Base-by-base conservation (phyloP, 257 asterid species). In the Avicennia marina region DNA sequence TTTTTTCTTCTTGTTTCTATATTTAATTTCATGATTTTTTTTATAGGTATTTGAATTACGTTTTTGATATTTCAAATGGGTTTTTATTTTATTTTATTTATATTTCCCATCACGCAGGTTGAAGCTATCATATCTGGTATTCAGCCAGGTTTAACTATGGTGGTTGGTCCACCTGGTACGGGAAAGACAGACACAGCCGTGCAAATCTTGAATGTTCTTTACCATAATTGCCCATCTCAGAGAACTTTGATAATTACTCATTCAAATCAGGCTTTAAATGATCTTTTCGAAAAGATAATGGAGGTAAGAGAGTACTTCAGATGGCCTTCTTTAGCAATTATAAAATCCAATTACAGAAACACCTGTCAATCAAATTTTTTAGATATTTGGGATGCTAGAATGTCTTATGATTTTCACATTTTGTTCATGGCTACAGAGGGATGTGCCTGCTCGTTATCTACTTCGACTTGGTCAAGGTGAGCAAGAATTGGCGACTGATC, bases 381-480 rank as follows among this genome's bases (percentile, higher is more conserved):
- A 38, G 25, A 24, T 68, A 44, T 64, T 60, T 19, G 31, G 44
- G 13, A 47, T 60, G 19, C 46, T 29, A 39, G 22, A 20, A 11
- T 54, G 25, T 29, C 18, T 16, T 58, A 69, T 65, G 56, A 29
- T 50, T 49, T 40, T 46, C 47, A 9, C n/a, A 21, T 45, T 73
- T 32, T 50, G 40, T 31, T 64, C 40, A 12, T 60, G 58, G 34
- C 31, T 72, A 56, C 76, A 89, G 97, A 89, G 98, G 84, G 98
- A 93, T 76, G 97, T 93, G 19, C 98, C 98, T 2, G 98, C 98
- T 56, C 95, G 98, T 46, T 93, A 93, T 72, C 85, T 89, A 49
- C 98, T 93, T 74, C 95, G 98, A 34, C 90, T 93, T 63, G 98
- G 98, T 76, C 98, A 93, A 75, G 98, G 98, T 61, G 98, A 93